phyloP scores from a whole-genome alignment of 2,329 filamentous ascomycete genomes.

The Talaromyces sp. region DNA sequence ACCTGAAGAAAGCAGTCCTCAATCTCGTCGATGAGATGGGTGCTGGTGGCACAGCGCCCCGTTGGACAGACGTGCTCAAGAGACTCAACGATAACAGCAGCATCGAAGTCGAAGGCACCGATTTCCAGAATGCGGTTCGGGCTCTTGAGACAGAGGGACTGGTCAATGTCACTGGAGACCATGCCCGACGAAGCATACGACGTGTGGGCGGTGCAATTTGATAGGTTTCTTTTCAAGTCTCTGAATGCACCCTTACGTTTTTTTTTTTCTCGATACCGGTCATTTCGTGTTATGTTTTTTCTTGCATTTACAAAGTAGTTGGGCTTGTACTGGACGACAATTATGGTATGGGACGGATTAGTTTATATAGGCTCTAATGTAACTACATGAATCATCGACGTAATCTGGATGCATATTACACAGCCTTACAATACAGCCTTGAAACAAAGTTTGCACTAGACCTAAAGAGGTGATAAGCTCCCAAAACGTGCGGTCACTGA shows the following conservation, averaged over 20 bases:
- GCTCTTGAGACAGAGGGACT: constrained; percentile 79
- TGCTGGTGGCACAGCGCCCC: constrained; percentile 61
- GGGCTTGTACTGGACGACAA: background rate
- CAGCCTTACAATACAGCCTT: background rate
- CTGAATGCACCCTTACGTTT: background rate
- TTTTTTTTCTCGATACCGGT: background rate
- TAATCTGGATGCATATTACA: background rate
- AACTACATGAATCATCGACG: background rate
- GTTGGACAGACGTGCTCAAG: constrained; percentile 74
- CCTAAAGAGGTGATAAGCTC: background rate
- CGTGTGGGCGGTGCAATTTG: constrained; percentile 58
- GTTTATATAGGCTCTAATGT: background rate
- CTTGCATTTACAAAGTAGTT: background rate
- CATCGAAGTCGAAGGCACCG: constrained; percentile 66
- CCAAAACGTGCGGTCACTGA: too few relatives aligned
- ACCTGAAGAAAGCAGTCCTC: constrained; percentile 77
- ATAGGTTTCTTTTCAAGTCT: background rate
- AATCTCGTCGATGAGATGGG: constrained; percentile 77
- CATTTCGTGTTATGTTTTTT: background rate
- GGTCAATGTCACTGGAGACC: constrained; percentile 78
- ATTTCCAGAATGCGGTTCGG: constrained; percentile 80
- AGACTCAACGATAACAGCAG: constrained; percentile 68
- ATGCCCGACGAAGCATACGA: constrained; percentile 75
- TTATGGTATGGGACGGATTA: background rate
- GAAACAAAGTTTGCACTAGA: background rate